Conservation (phyloP, 106 monocot species). For the Ottelia alismoides region DNA sequence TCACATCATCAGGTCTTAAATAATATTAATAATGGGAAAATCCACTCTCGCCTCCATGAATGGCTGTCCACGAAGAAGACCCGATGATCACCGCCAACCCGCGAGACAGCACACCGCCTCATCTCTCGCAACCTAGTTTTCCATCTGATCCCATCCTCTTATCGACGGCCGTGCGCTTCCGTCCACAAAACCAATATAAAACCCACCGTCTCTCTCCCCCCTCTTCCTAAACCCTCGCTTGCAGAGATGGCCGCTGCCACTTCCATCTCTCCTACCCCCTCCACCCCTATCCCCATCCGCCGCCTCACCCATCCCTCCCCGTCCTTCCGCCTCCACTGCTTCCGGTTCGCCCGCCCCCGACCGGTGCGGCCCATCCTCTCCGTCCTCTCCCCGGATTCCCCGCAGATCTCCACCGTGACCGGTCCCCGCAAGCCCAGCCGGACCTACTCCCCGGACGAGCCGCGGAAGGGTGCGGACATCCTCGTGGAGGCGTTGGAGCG, state of each 20-base stretch:
- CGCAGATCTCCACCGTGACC: neutral
- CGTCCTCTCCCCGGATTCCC: constrained; percentile 6
- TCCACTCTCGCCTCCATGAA: no score
- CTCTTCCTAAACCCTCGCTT: neutral
- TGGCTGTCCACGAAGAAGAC: no score
- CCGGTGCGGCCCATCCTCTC: neutral
- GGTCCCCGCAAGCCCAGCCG: neutral
- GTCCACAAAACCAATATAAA: no score
- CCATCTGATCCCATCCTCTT: no score
- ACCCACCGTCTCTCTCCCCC: neutral
- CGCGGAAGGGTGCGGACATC: constrained; percentile 83
- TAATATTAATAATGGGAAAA: no score
- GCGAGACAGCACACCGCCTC: no score
- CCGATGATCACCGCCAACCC: no score
- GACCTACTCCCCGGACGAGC: constrained; percentile 38
- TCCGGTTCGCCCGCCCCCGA: neutral
- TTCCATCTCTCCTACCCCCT: neutral
- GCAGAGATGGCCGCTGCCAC: constrained; percentile 3
- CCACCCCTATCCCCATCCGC: neutral
- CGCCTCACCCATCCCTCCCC: constrained; percentile 4
- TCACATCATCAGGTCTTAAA: no score
- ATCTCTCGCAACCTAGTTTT: no score
- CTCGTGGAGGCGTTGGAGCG: constrained; percentile 83
- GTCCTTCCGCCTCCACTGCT: neutral
- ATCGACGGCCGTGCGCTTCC: no score